Percentiles rank a stretch among this genome's conserved stretches.
These are phyloP conservation scores for Entophlyctis helioformis DNA, from an alignment of 192 early-diverging fungal species.

Conservation along the genomic window DNA sequence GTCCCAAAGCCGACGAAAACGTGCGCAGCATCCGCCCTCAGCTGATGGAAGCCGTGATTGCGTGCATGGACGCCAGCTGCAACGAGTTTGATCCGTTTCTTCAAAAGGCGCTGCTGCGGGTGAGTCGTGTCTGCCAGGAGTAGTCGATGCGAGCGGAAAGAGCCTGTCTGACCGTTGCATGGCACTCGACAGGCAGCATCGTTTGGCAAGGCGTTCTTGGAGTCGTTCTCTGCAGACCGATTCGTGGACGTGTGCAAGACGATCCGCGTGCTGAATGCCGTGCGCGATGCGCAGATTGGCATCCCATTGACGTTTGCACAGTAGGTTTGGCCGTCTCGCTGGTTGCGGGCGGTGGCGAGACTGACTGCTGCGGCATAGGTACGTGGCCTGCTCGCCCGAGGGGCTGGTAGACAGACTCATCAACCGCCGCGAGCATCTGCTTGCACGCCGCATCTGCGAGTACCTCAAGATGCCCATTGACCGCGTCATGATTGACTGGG, in stretches of 20 bases:
- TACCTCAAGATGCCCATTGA: slow-evolving; percentile 70
- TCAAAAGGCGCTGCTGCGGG: slow-evolving; percentile 75
- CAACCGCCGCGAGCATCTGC: slow-evolving; percentile 67
- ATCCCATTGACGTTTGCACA: slow-evolving; percentile 83
- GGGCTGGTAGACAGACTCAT: slow-evolving; percentile 71
- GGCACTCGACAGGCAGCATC: slow-evolving; percentile 59
- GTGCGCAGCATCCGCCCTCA: slow-evolving; percentile 76
- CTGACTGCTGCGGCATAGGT: no score
- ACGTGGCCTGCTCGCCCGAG: no score
- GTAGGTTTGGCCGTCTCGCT: slow-evolving; percentile 42
- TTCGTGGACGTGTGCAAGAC: slow-evolving; percentile 81
- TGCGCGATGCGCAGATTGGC: slow-evolving; percentile 72
- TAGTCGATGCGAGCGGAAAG: background rate
- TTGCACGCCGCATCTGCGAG: slow-evolving; percentile 76
- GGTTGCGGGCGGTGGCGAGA: no score
- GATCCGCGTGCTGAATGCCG: slow-evolving; percentile 80
- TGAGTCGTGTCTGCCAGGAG: slow-evolving; percentile 5
- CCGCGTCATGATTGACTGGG: slow-evolving; percentile 89
- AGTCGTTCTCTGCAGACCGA: slow-evolving; percentile 70
- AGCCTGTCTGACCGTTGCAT: no score
- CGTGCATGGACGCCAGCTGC: slow-evolving; percentile 85
- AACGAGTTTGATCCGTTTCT: slow-evolving; percentile 64
- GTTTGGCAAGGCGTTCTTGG: slow-evolving; percentile 85
- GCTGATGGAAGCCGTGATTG: slow-evolving; percentile 75
- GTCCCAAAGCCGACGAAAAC: slow-evolving; percentile 88